These are phyloP conservation scores for Xerocomus brunneocitrinus DNA, from an alignment of 768 basidiomycete species.

Conservation along the genomic window DNA sequence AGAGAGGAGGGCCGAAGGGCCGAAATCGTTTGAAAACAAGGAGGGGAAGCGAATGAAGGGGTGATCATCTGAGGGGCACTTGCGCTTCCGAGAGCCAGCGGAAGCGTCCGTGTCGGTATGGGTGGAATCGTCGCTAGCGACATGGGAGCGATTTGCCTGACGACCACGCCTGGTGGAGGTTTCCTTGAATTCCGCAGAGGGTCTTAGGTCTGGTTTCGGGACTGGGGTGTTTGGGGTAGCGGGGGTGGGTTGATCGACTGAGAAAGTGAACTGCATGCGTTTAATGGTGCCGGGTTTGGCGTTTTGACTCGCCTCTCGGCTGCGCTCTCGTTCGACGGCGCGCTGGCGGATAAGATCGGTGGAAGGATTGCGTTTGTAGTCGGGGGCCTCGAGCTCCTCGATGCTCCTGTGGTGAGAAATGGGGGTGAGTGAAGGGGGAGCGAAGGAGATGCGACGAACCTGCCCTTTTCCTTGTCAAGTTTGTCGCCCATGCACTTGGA, in stretches of 20 bases:
- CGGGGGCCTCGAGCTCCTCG: constrained; percentile 79
- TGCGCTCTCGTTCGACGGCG: constrained; percentile 77
- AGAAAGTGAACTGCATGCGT: constrained; percentile 89
- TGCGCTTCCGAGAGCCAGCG: constrained; percentile 27
- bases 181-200: constrained; percentile 61
- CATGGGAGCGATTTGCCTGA: constrained; percentile 35
- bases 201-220: constrained; percentile 64
- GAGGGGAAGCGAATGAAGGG: constrained; percentile 64
- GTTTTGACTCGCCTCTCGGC: constrained; percentile 62
- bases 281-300: constrained; percentile 70
- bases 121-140: constrained; percentile 27
- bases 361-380: constrained; percentile 75
- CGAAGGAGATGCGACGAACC: constrained; percentile 45
- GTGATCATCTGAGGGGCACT: constrained; percentile 18
- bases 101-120: constrained; percentile 21
- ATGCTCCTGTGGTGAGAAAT: constrained; percentile 56
- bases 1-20: constrained; percentile 70
- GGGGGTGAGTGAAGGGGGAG: constrained; percentile 13
- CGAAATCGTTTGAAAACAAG: constrained; percentile 71
- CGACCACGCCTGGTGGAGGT: constrained; percentile 36
- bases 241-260: constrained; percentile 64
- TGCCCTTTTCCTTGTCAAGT: constrained; percentile 88
- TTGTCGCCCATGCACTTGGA: constrained; percentile 88
- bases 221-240: constrained; percentile 39
- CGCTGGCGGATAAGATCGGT: constrained; percentile 77